Conservation (phyloP, 306 rosid species). For the Glycyrrhiza uralensis region DNA sequence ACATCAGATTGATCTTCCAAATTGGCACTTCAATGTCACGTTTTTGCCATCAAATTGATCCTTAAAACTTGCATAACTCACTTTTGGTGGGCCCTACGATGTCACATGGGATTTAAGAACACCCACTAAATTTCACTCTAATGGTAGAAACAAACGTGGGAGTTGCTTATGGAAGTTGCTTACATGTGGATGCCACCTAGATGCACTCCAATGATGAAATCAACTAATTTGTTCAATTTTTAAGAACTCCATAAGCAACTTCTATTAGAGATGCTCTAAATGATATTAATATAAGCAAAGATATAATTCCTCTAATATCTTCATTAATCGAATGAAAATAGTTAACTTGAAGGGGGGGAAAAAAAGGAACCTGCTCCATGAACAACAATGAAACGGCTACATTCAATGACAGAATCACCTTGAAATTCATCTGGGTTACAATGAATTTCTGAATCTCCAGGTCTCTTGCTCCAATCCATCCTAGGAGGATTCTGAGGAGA, state of each 20-base stretch:
- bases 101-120: too few relatives aligned
- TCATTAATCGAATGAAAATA: background rate
- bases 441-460: conserved; percentile 49
- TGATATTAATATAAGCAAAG: background rate
- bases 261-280: too few relatives aligned
- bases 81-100: too few relatives aligned
- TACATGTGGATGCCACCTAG: too few relatives aligned
- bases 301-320: background rate
- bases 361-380: conserved; percentile 89
- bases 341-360: background rate
- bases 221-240: too few relatives aligned
- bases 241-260: too few relatives aligned
- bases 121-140: too few relatives aligned
- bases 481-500: conserved; percentile 58
- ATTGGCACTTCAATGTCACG: background rate
- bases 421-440: conserved; percentile 47
- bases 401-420: conserved; percentile 35
- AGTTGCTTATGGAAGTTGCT: too few relatives aligned
- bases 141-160: too few relatives aligned
- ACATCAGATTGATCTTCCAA: background rate
- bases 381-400: conserved; percentile 68
- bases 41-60: background rate
- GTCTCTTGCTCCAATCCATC: conserved; percentile 94
- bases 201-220: too few relatives aligned
- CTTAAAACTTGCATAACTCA: too few relatives aligned